Base-by-base conservation (phyloP, 176 grass and related monocot species). In the Otatea glauca region DNA sequence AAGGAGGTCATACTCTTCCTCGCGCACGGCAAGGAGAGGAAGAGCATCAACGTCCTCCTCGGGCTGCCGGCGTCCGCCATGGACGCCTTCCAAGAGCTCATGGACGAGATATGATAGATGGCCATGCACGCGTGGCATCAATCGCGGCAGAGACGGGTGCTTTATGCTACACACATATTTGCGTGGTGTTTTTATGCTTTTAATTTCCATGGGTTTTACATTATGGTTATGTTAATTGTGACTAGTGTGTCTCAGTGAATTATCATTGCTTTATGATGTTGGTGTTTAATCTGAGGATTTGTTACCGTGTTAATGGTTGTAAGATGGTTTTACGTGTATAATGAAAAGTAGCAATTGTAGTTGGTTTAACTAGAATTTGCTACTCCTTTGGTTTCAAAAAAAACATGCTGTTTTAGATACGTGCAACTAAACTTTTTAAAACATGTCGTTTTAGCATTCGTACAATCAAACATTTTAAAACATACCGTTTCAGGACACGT, bases 1-100 rank as follows among this genome's bases (percentile, higher is more conserved):
- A 96, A 96, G 86, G 96, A 99, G 83, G 91, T 99, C 21, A 89
- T 92, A 42, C 84, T 99, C 59, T 99, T 99, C 88, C 87, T 99
- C 23, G 85, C 96, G 2, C 93, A 99, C 47, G 93, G 93, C 2
- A 67, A 96, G 89, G 93, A 91, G 81, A 86, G 91, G 82, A 89
- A 85, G 77, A 90, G 93, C 88, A 94, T 94, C 47, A 99, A 99
- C 35, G 96, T 99, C 23, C 93, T 99, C 2, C 91, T 99, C 3
- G 96, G 93, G 0, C 80, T 99, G n/a, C 96, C 96, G 6, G 89
- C 77, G 13, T 83, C 91, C 0, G 91, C 96, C 68, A 94, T 99
- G 96, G 91, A 88, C 0, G 89, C 80, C 17, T 99, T 99, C 80
- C 90, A 99, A 83, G 81, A 92, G 45, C 59, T 96, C 48, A 92